Evolutionary conservation across 179 eudicot species (phyloP), one percentile per base, ranked within the genome.

Genomic region (Camellia oleifera): DNA sequence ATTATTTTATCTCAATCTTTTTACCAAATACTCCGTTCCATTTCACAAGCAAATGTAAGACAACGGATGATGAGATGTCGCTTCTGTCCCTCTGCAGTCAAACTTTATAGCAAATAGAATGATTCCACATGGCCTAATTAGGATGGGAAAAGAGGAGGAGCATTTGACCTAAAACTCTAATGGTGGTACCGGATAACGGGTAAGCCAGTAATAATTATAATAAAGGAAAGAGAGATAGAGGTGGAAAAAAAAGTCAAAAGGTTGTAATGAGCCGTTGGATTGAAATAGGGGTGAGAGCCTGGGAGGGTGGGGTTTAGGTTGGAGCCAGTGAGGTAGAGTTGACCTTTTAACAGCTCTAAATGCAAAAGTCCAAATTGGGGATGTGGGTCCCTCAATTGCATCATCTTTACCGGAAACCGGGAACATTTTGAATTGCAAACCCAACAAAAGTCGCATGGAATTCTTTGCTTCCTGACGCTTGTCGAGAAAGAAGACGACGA

Each of bases 271-370:
- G 85, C 87, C 90, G 91, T 82, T 82, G 82, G 86, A 86, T 78
- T 69, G 53, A 63, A 76, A 57, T 42, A 14, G 3, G 23, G 78
- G 78, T 65, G 46, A 70, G 52, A 67, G 75, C 17, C 69, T 61
- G 13, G 58, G 44, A 63, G 54, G 57, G 70, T 63, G 78, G 17
- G 40, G 40, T 32, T 62, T 58, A 23, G 64, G 84, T 83, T 81
- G 81, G 78, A 18, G 87, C 83, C 90, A 82, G 87, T 69, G 82
- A 81, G 83, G 87, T 62, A 82, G 84, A 81, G 90, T 87, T 89
- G 88, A 87, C 90, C 66, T 77, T 79, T 80, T 65, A 74, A 42
- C 83, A 56, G 78, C 87, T 85, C 81, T 86, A 48, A 82, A 85
- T 85, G 86, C 81, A 78, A 84, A 83, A 81, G 81, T 80, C 81